Percentiles rank a stretch among this genome's conserved stretches.
Conservation (phyloP, 2,329 filamentous ascomycete species). For the Verticillium klebahnii region DNA sequence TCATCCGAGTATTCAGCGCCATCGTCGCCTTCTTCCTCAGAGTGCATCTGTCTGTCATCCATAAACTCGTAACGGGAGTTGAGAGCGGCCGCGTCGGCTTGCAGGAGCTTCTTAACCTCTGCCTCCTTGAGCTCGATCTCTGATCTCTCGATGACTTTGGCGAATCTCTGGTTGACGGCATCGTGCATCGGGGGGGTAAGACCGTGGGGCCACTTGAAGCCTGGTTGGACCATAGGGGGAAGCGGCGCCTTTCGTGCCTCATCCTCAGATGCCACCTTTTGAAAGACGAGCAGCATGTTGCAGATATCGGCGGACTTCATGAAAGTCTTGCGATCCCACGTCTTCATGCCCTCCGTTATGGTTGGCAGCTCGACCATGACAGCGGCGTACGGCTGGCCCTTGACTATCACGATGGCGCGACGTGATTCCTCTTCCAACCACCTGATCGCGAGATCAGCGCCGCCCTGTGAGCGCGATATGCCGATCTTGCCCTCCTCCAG, state of each 20-base stretch:
- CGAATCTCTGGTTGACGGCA: conserved; percentile 75
- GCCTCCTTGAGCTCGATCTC: conserved; percentile 83
- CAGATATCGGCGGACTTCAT: conserved; percentile 87
- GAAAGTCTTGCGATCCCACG: conserved; percentile 82
- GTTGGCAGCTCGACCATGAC: conserved; percentile 80
- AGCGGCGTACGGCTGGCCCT: conserved; percentile 68
- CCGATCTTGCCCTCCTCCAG: conserved; percentile 78
- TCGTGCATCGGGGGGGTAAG: conserved; percentile 85
- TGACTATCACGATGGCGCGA: conserved; percentile 67
- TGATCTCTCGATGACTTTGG: conserved; percentile 75
- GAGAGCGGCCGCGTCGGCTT: conserved; percentile 59
- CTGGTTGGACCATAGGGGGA: conserved; percentile 65
- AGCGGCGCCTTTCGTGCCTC: conserved; percentile 64
- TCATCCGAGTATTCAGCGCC: conserved; percentile 61
- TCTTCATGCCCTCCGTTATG: conserved; percentile 88
- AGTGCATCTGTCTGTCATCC: conserved; percentile 37
- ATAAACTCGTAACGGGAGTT: conserved; percentile 62
- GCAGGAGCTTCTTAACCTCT: conserved; percentile 69
- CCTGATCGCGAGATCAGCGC: conserved; percentile 74
- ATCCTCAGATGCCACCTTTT: conserved; percentile 59
- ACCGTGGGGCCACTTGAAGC: conserved; percentile 76
- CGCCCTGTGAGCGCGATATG: conserved; percentile 54
- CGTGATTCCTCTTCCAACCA: conserved; percentile 73
- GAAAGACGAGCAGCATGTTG: conserved; percentile 81
- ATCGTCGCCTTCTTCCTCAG: conserved; percentile 40